Evolutionary conservation across 306 rosid genomes (phyloP), one percentile per base, ranked within the genome.

Genomic region (Inga oerstediana): DNA sequence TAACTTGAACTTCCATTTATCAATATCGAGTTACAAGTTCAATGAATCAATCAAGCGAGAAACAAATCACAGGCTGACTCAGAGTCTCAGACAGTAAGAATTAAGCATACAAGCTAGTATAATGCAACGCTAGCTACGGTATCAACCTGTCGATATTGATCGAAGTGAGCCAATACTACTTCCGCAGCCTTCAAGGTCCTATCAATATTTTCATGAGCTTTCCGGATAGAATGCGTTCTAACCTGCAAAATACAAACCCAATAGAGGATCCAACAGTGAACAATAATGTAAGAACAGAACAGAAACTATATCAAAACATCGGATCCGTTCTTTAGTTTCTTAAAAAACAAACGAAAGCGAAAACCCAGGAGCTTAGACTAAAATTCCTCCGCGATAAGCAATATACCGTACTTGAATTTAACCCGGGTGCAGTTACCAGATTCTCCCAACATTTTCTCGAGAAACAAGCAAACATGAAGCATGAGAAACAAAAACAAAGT

Each of bases 121-220:
- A 66, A 45, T 72, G 80, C 72, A 43, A 27, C 7, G 74, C 71
- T 24, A 12, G 81, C 43, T 17, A 65, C 8, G 48, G 27, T 71
- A 85, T 86, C 79, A 86, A 93, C 99, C 99, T 96, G 97, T 51
- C 88, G 98, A 84, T 85, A 93, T 66, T 92, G 94, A 90, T 96
- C 99, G 44, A 96, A 96, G 77, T 96, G 97, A 13, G 91, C 86
- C 91, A 96, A 84, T 45, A 96, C 76, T 74, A 87, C 94, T 87
- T 96, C 99, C 0, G 99, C 99, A 81, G 93, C 87, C 86, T 96
- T 96, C 90, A 92, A 81, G 81, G 97, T 92, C 90, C 84, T 94
- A 22, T 96, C 99, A 79, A 96, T 96, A 74, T 96, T 93, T 88
- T 91, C 99, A 76, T 96, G 97, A 80, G 98, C 99, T 91, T 96